Evolutionary conservation across 805 yeast genomes (phyloP).

Genomic region (Ogataea nakhonphanomensis): DNA sequence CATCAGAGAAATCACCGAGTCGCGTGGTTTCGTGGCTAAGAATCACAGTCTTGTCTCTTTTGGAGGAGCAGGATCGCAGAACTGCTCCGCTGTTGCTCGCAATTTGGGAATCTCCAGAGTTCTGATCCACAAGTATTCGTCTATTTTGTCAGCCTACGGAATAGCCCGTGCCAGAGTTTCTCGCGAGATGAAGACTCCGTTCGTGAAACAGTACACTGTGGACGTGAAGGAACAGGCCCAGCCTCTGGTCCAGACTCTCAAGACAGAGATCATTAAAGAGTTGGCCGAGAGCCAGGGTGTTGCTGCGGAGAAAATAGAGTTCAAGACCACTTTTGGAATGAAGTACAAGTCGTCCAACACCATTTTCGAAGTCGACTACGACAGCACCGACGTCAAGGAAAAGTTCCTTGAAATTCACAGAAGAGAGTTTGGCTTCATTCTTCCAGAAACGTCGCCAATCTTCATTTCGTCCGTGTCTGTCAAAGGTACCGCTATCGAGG

Average conservation of each 20-base stretch:
- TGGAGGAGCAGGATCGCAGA: constrained; percentile 52
- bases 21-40: constrained; percentile 41
- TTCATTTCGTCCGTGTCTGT: constrained; percentile 41
- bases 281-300: constrained; percentile 43
- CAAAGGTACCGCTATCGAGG: constrained; percentile 41
- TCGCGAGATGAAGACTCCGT: constrained; percentile 67
- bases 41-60: constrained; percentile 44
- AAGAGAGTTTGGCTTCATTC: constrained; percentile 70
- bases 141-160: constrained; percentile 43
- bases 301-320: constrained; percentile 38
- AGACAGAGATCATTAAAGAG: constrained; percentile 45
- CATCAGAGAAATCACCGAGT: constrained; percentile 44
- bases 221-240: constrained; percentile 35
- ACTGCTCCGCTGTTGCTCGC: constrained; percentile 40
- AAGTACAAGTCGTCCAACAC: constrained; percentile 87
- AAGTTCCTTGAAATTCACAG: constrained; percentile 55
- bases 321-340: constrained; percentile 67
- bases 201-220: constrained; percentile 31
- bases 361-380: constrained; percentile 56
- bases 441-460: constrained; percentile 25
- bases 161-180: constrained; percentile 43
- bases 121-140: constrained; percentile 44
- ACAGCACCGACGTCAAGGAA: constrained; percentile 31
- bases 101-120: constrained; percentile 40
- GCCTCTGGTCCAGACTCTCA: constrained; percentile 48